Conservation (phyloP, 1,284 basidiomycete genomes). For the Marasmius sp. region DNA sequence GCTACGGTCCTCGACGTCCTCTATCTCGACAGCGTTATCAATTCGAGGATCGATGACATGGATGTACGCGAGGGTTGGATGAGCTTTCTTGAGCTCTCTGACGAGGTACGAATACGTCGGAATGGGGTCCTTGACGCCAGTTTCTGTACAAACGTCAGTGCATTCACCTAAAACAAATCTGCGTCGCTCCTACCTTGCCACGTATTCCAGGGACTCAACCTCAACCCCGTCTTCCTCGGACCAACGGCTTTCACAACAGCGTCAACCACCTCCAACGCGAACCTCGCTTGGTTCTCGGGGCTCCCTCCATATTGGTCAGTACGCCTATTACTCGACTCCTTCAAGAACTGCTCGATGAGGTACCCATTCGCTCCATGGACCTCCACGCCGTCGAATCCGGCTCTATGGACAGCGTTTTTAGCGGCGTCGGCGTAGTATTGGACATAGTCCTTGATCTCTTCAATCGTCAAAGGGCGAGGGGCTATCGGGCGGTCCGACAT, state of each 20-base stretch:
- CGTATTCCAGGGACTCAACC: constrained; percentile 53
- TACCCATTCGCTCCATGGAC: constrained; percentile 33
- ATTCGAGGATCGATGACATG: constrained; percentile 39
- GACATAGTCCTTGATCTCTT: constrained; percentile 40
- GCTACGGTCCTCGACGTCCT: constrained; percentile 21
- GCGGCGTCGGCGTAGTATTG: constrained; percentile 31
- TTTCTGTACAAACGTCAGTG: constrained; percentile 25
- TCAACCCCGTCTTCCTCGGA: constrained; percentile 38
- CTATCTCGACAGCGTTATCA: constrained; percentile 15
- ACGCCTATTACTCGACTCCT: constrained; percentile 40
- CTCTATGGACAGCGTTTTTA: constrained; percentile 30
- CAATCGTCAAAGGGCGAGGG: constrained; percentile 20
- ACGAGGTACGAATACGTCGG: constrained; percentile 39
- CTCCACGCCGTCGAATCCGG: constrained; percentile 30
- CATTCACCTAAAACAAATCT: neutral
- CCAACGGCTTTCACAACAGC: constrained; percentile 33
- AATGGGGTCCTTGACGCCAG: constrained; percentile 46
- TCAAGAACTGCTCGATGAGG: constrained; percentile 38
- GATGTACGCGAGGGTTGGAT: constrained; percentile 52
- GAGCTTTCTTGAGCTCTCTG: constrained; percentile 22
- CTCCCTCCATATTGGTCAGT: constrained; percentile 51
- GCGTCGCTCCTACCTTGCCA: constrained; percentile 30
- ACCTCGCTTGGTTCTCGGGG: constrained; percentile 41
- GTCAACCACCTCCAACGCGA: constrained; percentile 41
- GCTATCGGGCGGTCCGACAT: constrained; percentile 3